Conservation (phyloP, 345 rosid genomes). For the Ailanthus altissimus region DNA sequence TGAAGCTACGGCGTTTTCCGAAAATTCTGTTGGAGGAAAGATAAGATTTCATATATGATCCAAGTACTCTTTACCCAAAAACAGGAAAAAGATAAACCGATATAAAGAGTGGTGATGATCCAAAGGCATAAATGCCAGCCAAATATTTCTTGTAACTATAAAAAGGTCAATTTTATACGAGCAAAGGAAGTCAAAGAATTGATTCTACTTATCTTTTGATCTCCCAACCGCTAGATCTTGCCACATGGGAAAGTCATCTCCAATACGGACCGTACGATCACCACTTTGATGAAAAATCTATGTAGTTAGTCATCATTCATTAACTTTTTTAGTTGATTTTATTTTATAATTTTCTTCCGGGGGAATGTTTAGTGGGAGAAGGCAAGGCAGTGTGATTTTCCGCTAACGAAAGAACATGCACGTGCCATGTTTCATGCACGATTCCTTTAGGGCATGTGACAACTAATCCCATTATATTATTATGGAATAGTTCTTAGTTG, state of each 20-base stretch:
- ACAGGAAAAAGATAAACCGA: neutral
- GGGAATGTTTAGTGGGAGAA: conserved; percentile 8
- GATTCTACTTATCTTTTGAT: neutral
- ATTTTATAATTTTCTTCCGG: too few relatives aligned
- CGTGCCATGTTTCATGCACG: conserved; percentile 16
- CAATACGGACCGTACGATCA: neutral
- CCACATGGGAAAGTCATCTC: neutral
- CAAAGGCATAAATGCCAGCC: neutral
- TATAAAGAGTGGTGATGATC: conserved; percentile 12
- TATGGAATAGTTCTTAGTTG: neutral
- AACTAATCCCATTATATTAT: neutral
- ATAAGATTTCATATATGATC: neutral
- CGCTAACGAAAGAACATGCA: neutral
- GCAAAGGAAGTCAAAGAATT: conserved; percentile 19
- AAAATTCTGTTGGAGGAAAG: neutral
- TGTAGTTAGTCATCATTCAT: neutral
- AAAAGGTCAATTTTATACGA: conserved; percentile 3
- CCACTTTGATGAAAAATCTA: neutral
- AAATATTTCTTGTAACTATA: neutral
- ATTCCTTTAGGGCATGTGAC: conserved; percentile 9
- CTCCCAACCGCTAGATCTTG: conserved; percentile 17
- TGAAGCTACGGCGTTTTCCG: conserved; percentile 20
- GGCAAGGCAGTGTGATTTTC: neutral
- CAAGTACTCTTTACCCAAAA: neutral
- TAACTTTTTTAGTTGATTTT: neutral